Evolutionary conservation across 352 stramenopile genomes (phyloP).

Genomic region (Globisporangium orthogonon): DNA sequence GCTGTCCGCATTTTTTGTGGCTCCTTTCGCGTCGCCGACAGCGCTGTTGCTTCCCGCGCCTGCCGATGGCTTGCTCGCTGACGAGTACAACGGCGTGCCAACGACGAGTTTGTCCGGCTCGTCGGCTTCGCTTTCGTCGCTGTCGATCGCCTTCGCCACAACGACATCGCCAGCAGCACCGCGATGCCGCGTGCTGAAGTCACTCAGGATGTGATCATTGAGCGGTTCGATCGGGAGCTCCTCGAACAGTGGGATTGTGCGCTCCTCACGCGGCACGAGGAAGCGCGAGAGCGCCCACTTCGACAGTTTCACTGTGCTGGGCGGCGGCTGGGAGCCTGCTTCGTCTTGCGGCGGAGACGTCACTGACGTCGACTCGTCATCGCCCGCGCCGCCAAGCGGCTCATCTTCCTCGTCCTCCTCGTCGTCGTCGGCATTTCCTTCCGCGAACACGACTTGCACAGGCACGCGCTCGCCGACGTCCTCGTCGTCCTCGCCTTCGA

Average conservation of each 20-base stretch:
- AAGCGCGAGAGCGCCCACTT: slow-evolving; percentile 73
- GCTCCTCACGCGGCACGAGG: slow-evolving; percentile 45
- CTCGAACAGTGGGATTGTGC: slow-evolving; percentile 43
- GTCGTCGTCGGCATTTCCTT: slow-evolving; percentile 10
- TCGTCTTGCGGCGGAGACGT: not conserved
- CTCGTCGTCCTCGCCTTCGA: slow-evolving; percentile 18
- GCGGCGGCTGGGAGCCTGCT: not conserved
- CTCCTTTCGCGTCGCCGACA: slow-evolving; percentile 10
- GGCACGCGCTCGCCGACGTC: slow-evolving; percentile 44
- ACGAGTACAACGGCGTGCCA: slow-evolving; percentile 40
- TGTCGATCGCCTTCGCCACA: slow-evolving; percentile 36
- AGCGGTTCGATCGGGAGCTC: slow-evolving; percentile 66
- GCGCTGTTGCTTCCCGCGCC: not conserved
- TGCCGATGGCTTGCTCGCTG: slow-evolving; percentile 5
- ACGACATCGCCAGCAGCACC: slow-evolving; percentile 37
- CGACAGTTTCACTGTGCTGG: slow-evolving; percentile 31
- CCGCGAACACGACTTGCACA: slow-evolving; percentile 10
- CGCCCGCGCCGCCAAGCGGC: slow-evolving; percentile 15
- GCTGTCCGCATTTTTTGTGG: slow-evolving; percentile 16
- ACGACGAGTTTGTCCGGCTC: slow-evolving; percentile 32
- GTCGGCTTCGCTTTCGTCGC: slow-evolving; percentile 20
- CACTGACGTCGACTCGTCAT: slow-evolving; percentile 1
- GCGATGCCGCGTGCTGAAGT: slow-evolving; percentile 71
- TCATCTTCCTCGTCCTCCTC: slow-evolving; percentile 16
- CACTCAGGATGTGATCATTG: slow-evolving; percentile 81